Evolutionary conservation across 2,329 filamentous ascomycete genomes (phyloP).

Genomic region (Graphilbum sp.): DNA sequence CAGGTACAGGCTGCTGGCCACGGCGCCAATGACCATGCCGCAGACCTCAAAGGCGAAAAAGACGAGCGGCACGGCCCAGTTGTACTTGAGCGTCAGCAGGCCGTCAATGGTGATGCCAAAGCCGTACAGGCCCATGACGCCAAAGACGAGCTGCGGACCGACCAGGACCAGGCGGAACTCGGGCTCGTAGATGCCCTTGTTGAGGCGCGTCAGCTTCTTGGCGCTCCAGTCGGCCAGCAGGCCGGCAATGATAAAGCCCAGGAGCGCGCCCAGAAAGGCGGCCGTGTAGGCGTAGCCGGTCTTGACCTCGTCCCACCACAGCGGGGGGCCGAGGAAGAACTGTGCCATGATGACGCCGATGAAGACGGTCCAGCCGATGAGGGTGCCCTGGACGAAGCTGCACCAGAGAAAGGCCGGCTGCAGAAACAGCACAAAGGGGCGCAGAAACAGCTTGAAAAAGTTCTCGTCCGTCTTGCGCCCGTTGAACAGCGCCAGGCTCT

Average conservation of each 20-base stretch:
- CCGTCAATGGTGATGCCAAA: conserved; percentile 61
- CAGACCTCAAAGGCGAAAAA: conserved; percentile 76
- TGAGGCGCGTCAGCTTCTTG: conserved; percentile 51
- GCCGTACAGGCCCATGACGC: conserved; percentile 64
- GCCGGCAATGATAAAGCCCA: conserved; percentile 64
- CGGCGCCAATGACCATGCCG: conserved; percentile 84
- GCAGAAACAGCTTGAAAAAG: conserved; percentile 47
- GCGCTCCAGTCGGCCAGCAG: conserved; percentile 58
- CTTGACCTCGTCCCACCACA: conserved; percentile 66
- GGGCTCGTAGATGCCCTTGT: conserved; percentile 74
- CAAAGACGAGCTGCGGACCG: conserved; percentile 63
- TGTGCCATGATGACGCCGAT: conserved; percentile 72
- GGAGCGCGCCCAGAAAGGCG: conserved; percentile 66
- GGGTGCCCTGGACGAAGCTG: conserved; percentile 64
- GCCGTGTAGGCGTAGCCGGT: conserved; percentile 80
- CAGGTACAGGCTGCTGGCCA: conserved; percentile 73
- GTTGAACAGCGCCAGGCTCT: conserved; percentile 56
- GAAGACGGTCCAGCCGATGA: conserved; percentile 93
- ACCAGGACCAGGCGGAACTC: conserved; percentile 79
- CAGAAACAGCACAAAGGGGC: conserved; percentile 67
- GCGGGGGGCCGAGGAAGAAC: conserved; percentile 64
- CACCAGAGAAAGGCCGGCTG: conserved; percentile 78
- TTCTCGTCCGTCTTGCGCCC: conserved; percentile 66
- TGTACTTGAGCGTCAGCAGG: conserved; percentile 36
- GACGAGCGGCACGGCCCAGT: conserved; percentile 58